These are phyloP conservation scores for Ceratobasidium sp. DNA, from an alignment of 1,284 basidiomycete species.

Conservation along the genomic window DNA sequence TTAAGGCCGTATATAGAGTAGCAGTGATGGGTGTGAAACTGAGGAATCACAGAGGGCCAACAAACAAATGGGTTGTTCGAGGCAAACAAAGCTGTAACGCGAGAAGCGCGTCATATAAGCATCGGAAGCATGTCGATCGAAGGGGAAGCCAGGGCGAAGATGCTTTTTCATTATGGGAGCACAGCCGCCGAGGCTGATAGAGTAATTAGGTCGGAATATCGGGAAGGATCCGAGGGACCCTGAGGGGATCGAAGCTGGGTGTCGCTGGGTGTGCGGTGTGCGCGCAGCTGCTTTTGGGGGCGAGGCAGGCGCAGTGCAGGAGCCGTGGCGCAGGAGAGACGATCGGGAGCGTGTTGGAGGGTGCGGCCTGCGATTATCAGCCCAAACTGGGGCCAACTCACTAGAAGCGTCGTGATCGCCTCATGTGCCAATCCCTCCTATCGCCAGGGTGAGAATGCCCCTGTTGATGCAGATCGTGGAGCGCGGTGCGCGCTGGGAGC, in stretches of 20 bases:
- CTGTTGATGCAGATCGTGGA: background rate
- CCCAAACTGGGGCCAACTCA: no score
- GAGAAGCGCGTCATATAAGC: no score
- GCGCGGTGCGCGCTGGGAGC: background rate
- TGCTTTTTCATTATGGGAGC: background rate
- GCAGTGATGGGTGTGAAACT: background rate
- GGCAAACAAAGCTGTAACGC: no score
- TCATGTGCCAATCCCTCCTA: slow-evolving; percentile 3
- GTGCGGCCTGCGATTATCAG: background rate
- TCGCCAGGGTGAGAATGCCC: background rate
- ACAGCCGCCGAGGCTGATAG: slow-evolving; percentile 17
- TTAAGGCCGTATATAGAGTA: slow-evolving; percentile 19
- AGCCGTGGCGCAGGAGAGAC: slow-evolving; percentile 8
- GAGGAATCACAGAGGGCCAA: background rate
- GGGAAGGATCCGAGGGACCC: background rate
- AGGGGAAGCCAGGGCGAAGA: background rate
- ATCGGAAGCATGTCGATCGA: slow-evolving; percentile 31
- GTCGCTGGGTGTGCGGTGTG: background rate
- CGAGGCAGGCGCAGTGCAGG: background rate
- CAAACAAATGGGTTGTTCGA: background rate
- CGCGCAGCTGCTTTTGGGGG: background rate
- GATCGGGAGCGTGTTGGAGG: background rate
- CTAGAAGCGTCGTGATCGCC: slow-evolving; percentile 8
- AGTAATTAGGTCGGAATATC: slow-evolving; percentile 26
- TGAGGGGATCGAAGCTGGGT: background rate